Conservation (phyloP, 768 basidiomycete genomes). For the Mycena rebaudengoi region DNA sequence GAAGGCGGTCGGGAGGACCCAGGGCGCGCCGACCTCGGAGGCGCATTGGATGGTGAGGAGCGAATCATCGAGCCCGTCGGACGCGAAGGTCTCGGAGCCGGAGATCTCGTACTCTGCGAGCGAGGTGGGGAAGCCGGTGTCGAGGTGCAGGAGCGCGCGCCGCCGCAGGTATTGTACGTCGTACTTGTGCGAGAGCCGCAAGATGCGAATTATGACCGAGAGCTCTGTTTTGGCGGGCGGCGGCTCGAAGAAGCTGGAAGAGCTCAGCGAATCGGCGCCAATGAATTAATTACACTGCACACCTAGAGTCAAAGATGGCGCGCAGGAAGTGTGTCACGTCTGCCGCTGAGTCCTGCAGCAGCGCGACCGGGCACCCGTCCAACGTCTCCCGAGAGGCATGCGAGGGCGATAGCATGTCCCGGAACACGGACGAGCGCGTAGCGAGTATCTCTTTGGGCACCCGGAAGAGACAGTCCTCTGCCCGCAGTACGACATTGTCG, state of each 20-base stretch:
- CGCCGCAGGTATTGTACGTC: constrained; percentile 18
- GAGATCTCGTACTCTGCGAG: constrained; percentile 20
- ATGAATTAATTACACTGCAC: no score
- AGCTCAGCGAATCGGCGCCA: not conserved
- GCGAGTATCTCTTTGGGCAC: constrained; percentile 16
- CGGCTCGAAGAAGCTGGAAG: constrained; percentile 17
- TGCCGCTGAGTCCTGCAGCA: constrained; percentile 8
- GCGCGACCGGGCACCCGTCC: constrained; percentile 25
- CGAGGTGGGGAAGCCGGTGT: constrained; percentile 17
- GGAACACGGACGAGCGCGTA: constrained; percentile 19
- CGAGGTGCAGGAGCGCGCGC: constrained; percentile 14
- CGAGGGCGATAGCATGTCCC: constrained; percentile 23
- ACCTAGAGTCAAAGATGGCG: constrained; percentile 22
- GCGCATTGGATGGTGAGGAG: constrained; percentile 19
- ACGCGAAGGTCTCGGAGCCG: constrained; percentile 20
- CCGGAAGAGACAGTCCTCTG: constrained; percentile 14
- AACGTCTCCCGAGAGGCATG: constrained; percentile 9
- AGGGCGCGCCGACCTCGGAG: constrained; percentile 19
- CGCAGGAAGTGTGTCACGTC: constrained; percentile 15
- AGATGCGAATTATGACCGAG: constrained; percentile 8
- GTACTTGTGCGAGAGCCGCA: constrained; percentile 24
- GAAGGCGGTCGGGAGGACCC: constrained; percentile 26
- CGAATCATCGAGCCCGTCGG: constrained; percentile 23
- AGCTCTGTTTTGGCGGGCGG: constrained; percentile 16
- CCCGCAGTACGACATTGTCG: constrained; percentile 17